Base-by-base conservation (phyloP, 768 basidiomycete species). In the Lepiota venenata region DNA sequence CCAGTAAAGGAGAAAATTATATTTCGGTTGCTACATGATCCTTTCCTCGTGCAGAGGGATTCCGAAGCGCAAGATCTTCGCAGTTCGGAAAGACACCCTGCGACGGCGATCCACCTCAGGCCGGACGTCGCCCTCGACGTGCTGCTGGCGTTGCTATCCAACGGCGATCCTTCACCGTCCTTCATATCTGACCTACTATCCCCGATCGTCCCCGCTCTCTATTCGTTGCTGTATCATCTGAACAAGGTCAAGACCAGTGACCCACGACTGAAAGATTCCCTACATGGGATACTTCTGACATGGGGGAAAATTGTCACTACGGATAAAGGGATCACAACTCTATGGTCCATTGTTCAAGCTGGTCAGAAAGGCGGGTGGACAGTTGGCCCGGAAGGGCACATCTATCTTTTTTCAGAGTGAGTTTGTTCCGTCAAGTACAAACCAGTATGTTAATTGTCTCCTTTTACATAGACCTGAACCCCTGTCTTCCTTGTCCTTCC, bases 151-250 rank as follows among this genome's bases (percentile, higher is more conserved):
- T 70, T 95, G 22, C 69, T 91, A 2, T 77, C 84, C 4, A 89
- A 93, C 59, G 82, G 85, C 4, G 91, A 95, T 58, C 91, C 92
- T 4, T 87, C 89, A 3, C 88, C 91, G 0, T 66, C 70, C 2
- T 74, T 91, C 39, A 77, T 91, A 38, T 76, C 83, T 0, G 65
- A 72, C 16, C 61, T 93, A 6, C 64, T 93, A 8, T 84, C 86
- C 1, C 89, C 91, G 0, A 80, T 95, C 32, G 59, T 88, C 0
- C 70, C 85, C 0, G 68, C 80, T 0, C 67, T 96, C 6, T 93
- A 92, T 66, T 75, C 83, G 1, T 70, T 94, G 1, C 68, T 79
- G 3, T 76, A 74, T 54, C 71, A 82, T 54, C 62, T 93, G 8
- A 77, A 83, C 25, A 69, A 65, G 20, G 65, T 68, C 25, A 86